Percentiles rank a stretch among this genome's conserved stretches.
phyloP scores from a whole-genome alignment of 2,329 filamentous ascomycete genomes.

The Gyromitra esculenta region DNA sequence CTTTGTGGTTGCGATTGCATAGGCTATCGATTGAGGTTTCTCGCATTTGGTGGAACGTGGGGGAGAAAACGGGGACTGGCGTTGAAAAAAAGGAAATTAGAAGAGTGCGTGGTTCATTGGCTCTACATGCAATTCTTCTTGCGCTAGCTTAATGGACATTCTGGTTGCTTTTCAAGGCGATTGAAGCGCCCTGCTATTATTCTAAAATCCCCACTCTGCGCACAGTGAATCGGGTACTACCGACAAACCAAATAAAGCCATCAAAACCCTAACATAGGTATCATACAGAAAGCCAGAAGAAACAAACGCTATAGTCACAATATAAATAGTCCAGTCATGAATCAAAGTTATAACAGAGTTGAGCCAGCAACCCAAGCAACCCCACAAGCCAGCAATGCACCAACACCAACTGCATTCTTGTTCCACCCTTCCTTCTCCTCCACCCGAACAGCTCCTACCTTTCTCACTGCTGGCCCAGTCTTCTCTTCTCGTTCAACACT shows the following conservation, averaged over 20 bases:
- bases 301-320: neutral
- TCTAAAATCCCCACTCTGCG: slow-evolving; percentile 19
- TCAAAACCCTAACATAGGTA: slow-evolving; percentile 1
- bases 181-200: slow-evolving; percentile 18
- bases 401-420: slow-evolving; percentile 72
- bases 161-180: neutral
- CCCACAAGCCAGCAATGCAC: slow-evolving; percentile 70
- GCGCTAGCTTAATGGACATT: too few relatives aligned
- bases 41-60: neutral
- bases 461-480: slow-evolving; percentile 59
- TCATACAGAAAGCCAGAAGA: slow-evolving; percentile 3
- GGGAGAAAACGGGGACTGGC: neutral
- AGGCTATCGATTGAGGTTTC: neutral
- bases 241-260: slow-evolving; percentile 9
- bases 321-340: neutral
- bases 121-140: neutral
- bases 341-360: slow-evolving; percentile 37
- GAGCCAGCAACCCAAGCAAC: slow-evolving; percentile 59
- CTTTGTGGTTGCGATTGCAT: neutral
- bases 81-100: neutral
- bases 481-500: slow-evolving; percentile 54
- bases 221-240: slow-evolving; percentile 21
- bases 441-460: slow-evolving; percentile 68
- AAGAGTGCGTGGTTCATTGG: neutral
- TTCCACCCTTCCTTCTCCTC: slow-evolving; percentile 74